Conservation (phyloP, 495 filamentous ascomycete genomes). For the Lichenothelia convexa region DNA sequence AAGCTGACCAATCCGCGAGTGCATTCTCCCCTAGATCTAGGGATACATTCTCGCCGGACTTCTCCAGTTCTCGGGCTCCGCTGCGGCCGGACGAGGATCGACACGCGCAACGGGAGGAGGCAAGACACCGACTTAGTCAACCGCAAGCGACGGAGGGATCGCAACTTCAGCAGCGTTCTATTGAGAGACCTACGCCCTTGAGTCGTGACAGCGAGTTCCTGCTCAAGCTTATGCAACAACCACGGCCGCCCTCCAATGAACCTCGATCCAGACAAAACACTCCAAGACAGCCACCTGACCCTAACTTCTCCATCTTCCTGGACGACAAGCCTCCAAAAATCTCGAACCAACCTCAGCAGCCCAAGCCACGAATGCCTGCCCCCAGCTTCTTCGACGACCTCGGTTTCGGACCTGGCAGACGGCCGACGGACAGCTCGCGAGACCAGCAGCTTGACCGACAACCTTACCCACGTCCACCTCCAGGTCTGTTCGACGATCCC, state of each 20-base stretch:
- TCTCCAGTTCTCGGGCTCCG: slow-evolving; percentile 1
- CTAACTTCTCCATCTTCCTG: slow-evolving; percentile 13
- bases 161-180: slow-evolving; percentile 4
- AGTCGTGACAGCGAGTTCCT: slow-evolving; percentile 16
- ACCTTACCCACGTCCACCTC: background rate
- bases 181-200: slow-evolving; percentile 5
- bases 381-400: slow-evolving; percentile 14
- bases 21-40: background rate
- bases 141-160: slow-evolving; percentile 13
- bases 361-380: slow-evolving; percentile 12
- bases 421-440: background rate
- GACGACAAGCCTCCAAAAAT: slow-evolving; percentile 11
- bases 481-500: slow-evolving; percentile 8
- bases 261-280: slow-evolving; percentile 11
- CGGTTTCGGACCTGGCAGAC: background rate
- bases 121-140: slow-evolving; percentile 5
- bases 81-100: slow-evolving; percentile 4
- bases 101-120: slow-evolving; percentile 5
- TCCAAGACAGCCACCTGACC: slow-evolving; percentile 7
- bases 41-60: background rate
- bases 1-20: slow-evolving; percentile 1
- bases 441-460: slow-evolving; percentile 5
- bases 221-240: slow-evolving; percentile 16
- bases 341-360: slow-evolving; percentile 11
- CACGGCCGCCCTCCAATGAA: slow-evolving; percentile 10